phyloP scores from a whole-genome alignment of 768 basidiomycete species.

The Dioszegia hungarica region DNA sequence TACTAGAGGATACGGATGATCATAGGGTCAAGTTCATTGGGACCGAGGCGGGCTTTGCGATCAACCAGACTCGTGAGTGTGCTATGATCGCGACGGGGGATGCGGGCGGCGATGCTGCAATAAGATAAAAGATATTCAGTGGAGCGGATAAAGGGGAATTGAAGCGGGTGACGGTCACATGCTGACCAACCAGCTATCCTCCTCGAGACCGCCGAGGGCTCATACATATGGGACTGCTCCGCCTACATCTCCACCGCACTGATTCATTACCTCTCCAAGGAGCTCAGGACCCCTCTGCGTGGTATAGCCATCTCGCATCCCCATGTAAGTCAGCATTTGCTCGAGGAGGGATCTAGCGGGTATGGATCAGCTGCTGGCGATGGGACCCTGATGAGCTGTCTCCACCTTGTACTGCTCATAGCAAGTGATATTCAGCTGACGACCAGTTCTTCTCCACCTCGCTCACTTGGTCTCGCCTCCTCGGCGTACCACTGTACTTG shows the following conservation, averaged over 20 bases:
- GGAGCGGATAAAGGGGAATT: too few species aligned
- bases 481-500: slow-evolving; percentile 40
- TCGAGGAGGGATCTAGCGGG: too few species aligned
- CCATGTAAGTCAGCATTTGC: slow-evolving; percentile 45
- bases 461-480: slow-evolving; percentile 41
- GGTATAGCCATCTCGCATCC: slow-evolving; percentile 47
- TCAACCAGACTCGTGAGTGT: slow-evolving; percentile 47
- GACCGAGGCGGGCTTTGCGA: slow-evolving; percentile 39
- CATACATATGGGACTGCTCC: slow-evolving; percentile 48
- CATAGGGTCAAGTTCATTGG: slow-evolving; percentile 30
- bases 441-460: slow-evolving; percentile 45
- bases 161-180: not conserved
- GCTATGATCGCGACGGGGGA: too few species aligned
- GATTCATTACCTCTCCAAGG: slow-evolving; percentile 15
- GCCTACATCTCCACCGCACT: slow-evolving; percentile 33
- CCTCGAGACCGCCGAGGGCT: slow-evolving; percentile 35
- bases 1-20: slow-evolving; percentile 38
- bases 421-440: not conserved
- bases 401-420: not conserved
- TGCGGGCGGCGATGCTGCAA: too few species aligned
- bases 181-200: slow-evolving; percentile 32
- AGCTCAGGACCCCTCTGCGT: slow-evolving; percentile 32
- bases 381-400: too few species aligned
- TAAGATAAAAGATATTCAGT: too few species aligned
- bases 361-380: too few species aligned